Conservation (phyloP, 805 yeast species). For the Lachancea nothofagi region DNA sequence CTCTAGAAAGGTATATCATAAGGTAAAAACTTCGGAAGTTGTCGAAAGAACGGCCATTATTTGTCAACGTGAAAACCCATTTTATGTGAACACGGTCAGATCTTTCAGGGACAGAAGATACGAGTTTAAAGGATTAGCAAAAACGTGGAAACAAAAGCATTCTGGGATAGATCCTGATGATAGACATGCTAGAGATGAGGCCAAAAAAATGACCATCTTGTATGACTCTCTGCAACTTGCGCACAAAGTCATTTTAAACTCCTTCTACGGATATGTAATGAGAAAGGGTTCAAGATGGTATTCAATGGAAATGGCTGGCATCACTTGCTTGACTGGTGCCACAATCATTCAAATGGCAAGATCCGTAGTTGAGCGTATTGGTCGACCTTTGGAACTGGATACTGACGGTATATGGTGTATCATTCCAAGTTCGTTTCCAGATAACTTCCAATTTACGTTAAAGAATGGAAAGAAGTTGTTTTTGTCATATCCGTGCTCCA, state of each 20-base stretch:
- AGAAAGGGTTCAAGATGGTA: slow-evolving; percentile 99
- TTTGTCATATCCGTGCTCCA: slow-evolving; percentile 90
- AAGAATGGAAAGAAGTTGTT: slow-evolving; percentile 72
- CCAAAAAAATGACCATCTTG: slow-evolving; percentile 85
- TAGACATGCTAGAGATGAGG: slow-evolving; percentile 70
- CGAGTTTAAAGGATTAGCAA: slow-evolving; percentile 89
- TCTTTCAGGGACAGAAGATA: slow-evolving; percentile 93
- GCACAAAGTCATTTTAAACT: slow-evolving; percentile 91
- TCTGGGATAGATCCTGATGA: slow-evolving; percentile 50
- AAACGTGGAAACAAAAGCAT: slow-evolving; percentile 85
- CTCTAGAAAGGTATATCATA: slow-evolving; percentile 78
- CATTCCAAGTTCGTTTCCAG: slow-evolving; percentile 89
- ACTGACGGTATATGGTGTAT: slow-evolving; percentile 99
- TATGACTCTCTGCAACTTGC: slow-evolving; percentile 96
- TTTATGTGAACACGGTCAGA: slow-evolving; percentile 90
- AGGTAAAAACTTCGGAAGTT: slow-evolving; percentile 74
- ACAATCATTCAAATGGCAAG: slow-evolving; percentile 98
- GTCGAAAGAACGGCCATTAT: slow-evolving; percentile 88
- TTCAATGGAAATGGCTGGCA: slow-evolving; percentile 99
- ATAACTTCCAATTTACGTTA: slow-evolving; percentile 64
- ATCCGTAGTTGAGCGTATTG: slow-evolving; percentile 81
- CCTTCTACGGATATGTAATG: slow-evolving; percentile 98
- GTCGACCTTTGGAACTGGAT: slow-evolving; percentile 92
- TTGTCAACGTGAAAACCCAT: slow-evolving; percentile 96
- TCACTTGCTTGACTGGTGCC: slow-evolving; percentile 96